A percentile compares a stretch with the other conserved stretches of the same genome.
These are phyloP conservation scores for Brettanomyces anomalus DNA, from an alignment of 805 yeast genomes.

Conservation along the genomic window DNA sequence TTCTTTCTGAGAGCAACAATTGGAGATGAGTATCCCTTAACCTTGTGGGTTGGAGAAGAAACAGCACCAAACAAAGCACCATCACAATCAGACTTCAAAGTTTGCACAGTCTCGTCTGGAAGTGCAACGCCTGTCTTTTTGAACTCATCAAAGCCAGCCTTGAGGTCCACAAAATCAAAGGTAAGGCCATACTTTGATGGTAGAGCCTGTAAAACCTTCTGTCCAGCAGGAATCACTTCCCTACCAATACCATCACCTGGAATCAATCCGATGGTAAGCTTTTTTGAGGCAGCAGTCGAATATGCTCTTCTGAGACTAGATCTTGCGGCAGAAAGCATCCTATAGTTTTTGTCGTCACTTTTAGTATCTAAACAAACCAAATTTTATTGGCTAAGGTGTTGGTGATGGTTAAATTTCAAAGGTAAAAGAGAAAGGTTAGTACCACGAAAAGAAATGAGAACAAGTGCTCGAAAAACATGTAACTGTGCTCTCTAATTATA, in stretches of 20 bases:
- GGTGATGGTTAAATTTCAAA: too few relatives aligned
- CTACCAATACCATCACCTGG: constrained; percentile 99
- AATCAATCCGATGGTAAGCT: constrained; percentile 58
- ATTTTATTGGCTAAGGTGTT: too few relatives aligned
- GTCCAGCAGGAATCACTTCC: constrained; percentile 97
- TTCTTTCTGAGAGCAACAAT: constrained; percentile 97
- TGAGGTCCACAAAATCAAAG: constrained; percentile 79
- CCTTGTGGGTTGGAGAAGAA: constrained; percentile 88
- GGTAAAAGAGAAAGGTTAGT: too few relatives aligned
- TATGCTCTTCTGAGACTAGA: constrained; percentile 21
- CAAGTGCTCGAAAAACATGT: too few relatives aligned
- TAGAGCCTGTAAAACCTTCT: constrained; percentile 73
- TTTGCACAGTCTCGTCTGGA: constrained; percentile 83
- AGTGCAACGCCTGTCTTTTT: constrained; percentile 92
- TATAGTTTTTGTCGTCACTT: too few relatives aligned
- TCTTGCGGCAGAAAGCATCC: constrained; percentile 19
- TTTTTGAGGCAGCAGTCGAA: constrained; percentile 32
- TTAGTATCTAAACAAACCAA: too few relatives aligned
- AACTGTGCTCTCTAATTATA: too few relatives aligned
- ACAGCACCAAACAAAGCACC: constrained; percentile 99
- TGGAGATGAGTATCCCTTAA: constrained; percentile 95
- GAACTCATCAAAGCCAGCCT: constrained; percentile 93
- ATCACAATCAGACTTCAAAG: constrained; percentile 74
- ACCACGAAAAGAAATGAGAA: too few relatives aligned
- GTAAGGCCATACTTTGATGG: constrained; percentile 67